These are phyloP conservation scores for Arbutus unedo DNA, from an alignment of 148 eudicot genomes.

Conservation along the genomic window DNA sequence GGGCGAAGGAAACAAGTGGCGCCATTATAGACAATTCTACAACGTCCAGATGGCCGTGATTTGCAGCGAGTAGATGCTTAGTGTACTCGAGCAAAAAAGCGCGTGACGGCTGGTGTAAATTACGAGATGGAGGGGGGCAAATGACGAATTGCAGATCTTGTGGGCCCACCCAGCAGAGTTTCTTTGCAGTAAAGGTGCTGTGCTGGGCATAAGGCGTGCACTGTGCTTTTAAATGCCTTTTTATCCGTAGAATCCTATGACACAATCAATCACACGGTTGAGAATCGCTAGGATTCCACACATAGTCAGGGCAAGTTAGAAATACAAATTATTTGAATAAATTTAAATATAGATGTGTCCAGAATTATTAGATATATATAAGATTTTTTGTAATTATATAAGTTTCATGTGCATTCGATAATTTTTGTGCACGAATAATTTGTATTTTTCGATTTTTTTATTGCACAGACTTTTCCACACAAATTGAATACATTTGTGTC, in stretches of 20 bases:
- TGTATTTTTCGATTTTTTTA: too few species aligned
- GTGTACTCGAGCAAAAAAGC: not conserved
- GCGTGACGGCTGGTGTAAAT: not conserved
- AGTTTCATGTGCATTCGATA: too few species aligned
- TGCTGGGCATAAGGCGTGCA: not conserved
- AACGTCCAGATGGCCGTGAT: not conserved
- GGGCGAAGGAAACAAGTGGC: not conserved
- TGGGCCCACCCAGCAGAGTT: not conserved
- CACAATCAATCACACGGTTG: not conserved
- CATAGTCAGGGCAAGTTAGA: too few species aligned
- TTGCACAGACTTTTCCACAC: too few species aligned
- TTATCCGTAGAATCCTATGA: conserved; percentile 1
- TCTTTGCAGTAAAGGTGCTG: not conserved
- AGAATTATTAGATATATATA: too few species aligned
- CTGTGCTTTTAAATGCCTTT: not conserved
- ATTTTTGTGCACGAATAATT: too few species aligned
- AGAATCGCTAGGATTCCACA: not conserved
- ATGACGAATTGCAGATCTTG: not conserved
- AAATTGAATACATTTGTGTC: too few species aligned
- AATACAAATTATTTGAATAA: too few species aligned
- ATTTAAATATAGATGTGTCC: too few species aligned
- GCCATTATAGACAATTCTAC: not conserved
- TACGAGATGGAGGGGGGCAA: not conserved
- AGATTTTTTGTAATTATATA: too few species aligned
- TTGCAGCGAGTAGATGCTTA: not conserved